These are phyloP conservation scores for Pouteria glomerata DNA, from an alignment of 148 eudicot species.

Conservation along the genomic window DNA sequence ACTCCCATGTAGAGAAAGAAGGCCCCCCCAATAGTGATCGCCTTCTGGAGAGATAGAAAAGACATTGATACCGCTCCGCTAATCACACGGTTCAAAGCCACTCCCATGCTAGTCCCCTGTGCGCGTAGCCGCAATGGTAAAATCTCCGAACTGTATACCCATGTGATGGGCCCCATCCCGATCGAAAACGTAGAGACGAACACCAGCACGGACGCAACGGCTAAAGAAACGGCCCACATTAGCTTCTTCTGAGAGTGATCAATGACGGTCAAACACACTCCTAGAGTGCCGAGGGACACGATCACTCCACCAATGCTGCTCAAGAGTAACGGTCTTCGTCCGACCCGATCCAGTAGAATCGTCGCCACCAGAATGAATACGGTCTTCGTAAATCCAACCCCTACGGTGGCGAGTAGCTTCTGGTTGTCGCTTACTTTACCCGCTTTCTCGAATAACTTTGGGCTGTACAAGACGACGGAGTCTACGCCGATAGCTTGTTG, in stretches of 20 bases:
- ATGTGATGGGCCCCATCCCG: conserved; percentile 34
- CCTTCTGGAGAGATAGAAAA: conserved; percentile 41
- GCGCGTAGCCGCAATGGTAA: conserved; percentile 39
- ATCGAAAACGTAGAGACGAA: conserved; percentile 33
- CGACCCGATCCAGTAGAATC: conserved; percentile 26
- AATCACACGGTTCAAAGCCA: conserved; percentile 49
- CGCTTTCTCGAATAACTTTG: conserved; percentile 30
- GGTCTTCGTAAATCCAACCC: conserved; percentile 30
- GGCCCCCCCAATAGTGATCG: conserved; percentile 58
- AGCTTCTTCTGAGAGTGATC: conserved; percentile 16
- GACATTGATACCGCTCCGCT: conserved; percentile 61
- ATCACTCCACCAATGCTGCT: conserved; percentile 25
- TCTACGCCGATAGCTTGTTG: conserved; percentile 35
- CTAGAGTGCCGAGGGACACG: conserved; percentile 15
- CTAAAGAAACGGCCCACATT: conserved; percentile 24
- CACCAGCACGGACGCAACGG: conserved; percentile 14
- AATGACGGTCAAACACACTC: conserved; percentile 15
- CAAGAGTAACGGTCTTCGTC: conserved; percentile 28
- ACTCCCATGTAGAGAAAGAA: conserved; percentile 51
- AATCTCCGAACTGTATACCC: conserved; percentile 39
- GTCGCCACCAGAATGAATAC: conserved; percentile 35
- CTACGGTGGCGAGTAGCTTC: conserved; percentile 28
- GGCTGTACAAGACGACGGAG: conserved; percentile 34
- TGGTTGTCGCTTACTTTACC: conserved; percentile 19
- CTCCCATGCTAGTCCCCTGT: conserved; percentile 54